Evolutionary conservation across 495 filamentous ascomycete genomes (phyloP).

Genomic region (Penicillium arizonense): DNA sequence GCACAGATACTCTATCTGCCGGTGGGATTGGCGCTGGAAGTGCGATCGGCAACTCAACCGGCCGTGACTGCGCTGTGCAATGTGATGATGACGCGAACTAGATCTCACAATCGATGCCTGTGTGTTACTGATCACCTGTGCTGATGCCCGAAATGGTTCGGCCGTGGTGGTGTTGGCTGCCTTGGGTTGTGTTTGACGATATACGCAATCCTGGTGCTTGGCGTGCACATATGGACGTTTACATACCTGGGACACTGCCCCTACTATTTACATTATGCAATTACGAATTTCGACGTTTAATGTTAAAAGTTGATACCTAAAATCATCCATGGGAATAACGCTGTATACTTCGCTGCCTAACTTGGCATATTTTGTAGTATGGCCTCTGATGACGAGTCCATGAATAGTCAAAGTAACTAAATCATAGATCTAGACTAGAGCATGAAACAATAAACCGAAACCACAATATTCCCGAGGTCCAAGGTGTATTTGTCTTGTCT

Average conservation of each 20-base stretch:
- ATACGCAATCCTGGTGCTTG: constrained; percentile 1
- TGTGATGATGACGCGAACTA: background rate
- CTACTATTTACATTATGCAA: background rate
- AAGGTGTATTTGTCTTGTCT: too few species aligned
- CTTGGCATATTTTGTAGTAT: too few species aligned
- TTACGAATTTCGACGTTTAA: background rate
- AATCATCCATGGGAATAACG: background rate
- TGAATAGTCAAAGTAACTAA: too few species aligned
- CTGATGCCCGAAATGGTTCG: constrained; percentile 2
- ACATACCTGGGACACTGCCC: constrained; percentile 13
- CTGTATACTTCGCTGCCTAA: background rate
- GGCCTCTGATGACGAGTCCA: too few species aligned
- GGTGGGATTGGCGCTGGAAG: background rate
- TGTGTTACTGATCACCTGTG: background rate
- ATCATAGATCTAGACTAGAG: too few species aligned
- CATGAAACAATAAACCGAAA: too few species aligned
- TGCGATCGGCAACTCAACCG: background rate
- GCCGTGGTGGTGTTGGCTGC: constrained; percentile 3
- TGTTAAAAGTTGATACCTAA: background rate
- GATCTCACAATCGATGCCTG: background rate
- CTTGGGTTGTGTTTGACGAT: background rate
- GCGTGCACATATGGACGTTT: constrained; percentile 9
- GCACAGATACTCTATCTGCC: background rate
- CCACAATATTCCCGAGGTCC: too few species aligned
- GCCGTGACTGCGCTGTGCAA: background rate